These are phyloP conservation scores for Plasmodium inui DNA, from an alignment of 169 alveolate species.

Conservation along the genomic window DNA sequence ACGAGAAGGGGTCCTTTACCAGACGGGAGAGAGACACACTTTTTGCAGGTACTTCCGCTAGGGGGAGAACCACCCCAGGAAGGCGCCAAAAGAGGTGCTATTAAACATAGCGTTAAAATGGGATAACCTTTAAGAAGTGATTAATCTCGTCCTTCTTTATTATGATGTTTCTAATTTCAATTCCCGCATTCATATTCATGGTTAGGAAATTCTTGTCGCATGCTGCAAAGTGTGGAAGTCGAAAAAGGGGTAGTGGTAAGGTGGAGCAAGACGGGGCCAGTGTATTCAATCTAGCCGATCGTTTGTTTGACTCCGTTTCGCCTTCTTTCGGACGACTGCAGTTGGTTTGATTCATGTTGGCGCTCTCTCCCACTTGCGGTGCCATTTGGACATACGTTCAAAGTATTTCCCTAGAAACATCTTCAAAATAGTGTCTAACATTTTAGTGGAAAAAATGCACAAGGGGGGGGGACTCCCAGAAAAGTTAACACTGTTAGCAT, in stretches of 20 bases:
- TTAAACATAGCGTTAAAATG: neutral
- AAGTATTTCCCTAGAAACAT: slow-evolving; percentile 57
- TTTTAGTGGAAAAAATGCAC: slow-evolving; percentile 6
- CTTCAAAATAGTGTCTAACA: slow-evolving; percentile 41
- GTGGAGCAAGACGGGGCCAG: neutral
- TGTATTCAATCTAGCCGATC: neutral
- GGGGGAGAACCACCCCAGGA: neutral
- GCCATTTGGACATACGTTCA: slow-evolving; percentile 28
- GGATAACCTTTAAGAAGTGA: slow-evolving; percentile 51
- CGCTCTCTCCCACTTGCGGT: neutral
- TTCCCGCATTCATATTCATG: slow-evolving; percentile 59
- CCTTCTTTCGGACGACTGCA: neutral
- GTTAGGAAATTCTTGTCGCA: slow-evolving; percentile 47
- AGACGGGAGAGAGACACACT: neutral
- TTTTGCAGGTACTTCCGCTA: neutral
- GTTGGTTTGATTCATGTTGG: neutral
- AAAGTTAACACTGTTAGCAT: neutral
- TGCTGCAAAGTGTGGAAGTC: neutral
- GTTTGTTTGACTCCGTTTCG: neutral
- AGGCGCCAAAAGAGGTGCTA: neutral
- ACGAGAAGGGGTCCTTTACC: neutral
- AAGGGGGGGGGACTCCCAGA: neutral
- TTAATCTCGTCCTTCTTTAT: slow-evolving; percentile 65
- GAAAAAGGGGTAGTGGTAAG: neutral
- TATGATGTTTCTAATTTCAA: slow-evolving; percentile 54